Evolutionary conservation across 2,329 filamentous ascomycete genomes (phyloP).

Genomic region (Epichloe festucae): DNA sequence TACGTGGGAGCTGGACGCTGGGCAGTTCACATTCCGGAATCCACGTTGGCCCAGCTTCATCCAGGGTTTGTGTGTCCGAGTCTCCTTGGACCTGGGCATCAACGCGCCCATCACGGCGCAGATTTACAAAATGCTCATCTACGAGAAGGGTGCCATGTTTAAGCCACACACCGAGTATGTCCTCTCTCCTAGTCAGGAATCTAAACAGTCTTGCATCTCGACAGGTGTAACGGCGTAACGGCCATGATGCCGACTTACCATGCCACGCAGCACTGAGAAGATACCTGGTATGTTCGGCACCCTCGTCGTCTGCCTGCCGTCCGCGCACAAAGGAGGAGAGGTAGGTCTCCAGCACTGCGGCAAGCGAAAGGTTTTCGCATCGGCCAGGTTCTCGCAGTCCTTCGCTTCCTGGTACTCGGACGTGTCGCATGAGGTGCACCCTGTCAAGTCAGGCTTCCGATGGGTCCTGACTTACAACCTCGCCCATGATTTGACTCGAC

Average conservation of each 20-base stretch:
- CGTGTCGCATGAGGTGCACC: constrained; percentile 36
- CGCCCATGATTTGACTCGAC: constrained; percentile 9
- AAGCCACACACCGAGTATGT: constrained; percentile 30
- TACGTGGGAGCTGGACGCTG: constrained; percentile 28
- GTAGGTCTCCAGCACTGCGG: constrained; percentile 27
- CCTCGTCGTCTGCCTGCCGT: constrained; percentile 35
- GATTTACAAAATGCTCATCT: constrained; percentile 35
- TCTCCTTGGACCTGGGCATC: constrained; percentile 21
- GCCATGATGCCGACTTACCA: background rate
- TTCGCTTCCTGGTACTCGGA: constrained; percentile 34
- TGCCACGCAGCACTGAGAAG: constrained; percentile 26
- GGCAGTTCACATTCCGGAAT: constrained; percentile 24
- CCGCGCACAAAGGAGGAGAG: constrained; percentile 32
- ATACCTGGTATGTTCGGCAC: constrained; percentile 36
- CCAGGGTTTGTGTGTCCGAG: constrained; percentile 10
- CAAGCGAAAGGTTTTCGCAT: constrained; percentile 18
- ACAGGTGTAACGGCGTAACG: background rate
- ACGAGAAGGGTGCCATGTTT: constrained; percentile 36
- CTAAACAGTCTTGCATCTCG: no score
- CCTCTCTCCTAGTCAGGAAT: background rate
- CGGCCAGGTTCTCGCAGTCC: constrained; percentile 12
- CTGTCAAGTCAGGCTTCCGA: constrained; percentile 33
- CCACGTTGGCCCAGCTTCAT: constrained; percentile 20
- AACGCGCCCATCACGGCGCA: constrained; percentile 18
- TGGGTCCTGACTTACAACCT: constrained; percentile 42